phyloP scores from a whole-genome alignment of 2,329 filamentous ascomycete genomes.

The Thermomyces lanuginosus region DNA sequence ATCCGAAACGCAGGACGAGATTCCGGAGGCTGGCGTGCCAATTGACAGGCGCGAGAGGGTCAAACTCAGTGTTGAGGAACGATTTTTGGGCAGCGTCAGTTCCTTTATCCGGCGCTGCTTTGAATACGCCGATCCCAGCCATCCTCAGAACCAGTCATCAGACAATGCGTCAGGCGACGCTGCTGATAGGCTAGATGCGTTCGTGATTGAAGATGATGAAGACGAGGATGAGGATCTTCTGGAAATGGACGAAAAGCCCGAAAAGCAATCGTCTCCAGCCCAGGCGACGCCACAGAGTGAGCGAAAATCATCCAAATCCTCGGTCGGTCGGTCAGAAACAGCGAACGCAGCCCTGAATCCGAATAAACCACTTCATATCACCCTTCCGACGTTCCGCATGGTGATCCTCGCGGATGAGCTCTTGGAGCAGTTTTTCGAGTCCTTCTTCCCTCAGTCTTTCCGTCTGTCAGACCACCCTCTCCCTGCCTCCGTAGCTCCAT shows the following conservation, averaged over 20 bases:
- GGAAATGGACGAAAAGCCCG: slow-evolving; percentile 20
- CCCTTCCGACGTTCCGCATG: slow-evolving; percentile 95
- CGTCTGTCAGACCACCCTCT: slow-evolving; percentile 55
- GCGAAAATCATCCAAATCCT: slow-evolving; percentile 25
- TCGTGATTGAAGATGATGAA: slow-evolving; percentile 60
- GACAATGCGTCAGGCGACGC: slow-evolving; percentile 8
- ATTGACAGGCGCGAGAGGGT: slow-evolving; percentile 21
- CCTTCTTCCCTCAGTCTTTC: slow-evolving; percentile 85
- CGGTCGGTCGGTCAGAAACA: slow-evolving; percentile 43
- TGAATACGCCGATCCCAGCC: slow-evolving; percentile 91
- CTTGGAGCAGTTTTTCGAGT: slow-evolving; percentile 93
- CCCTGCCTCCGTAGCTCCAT: slow-evolving; percentile 28
- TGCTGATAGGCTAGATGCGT: slow-evolving; percentile 38
- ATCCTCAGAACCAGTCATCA: slow-evolving; percentile 42
- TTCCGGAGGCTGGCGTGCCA: slow-evolving; percentile 25
- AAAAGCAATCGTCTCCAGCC: slow-evolving; percentile 6
- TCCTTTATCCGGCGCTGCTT: slow-evolving; percentile 94
- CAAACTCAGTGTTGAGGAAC: slow-evolving; percentile 55
- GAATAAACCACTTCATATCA: slow-evolving; percentile 84
- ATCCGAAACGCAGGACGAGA: slow-evolving; percentile 41
- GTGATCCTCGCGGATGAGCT: slow-evolving; percentile 91
- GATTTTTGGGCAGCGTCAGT: slow-evolving; percentile 81
- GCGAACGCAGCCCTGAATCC: slow-evolving; percentile 87
- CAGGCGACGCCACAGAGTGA: slow-evolving; percentile 17
- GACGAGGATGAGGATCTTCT: slow-evolving; percentile 37